phyloP scores from a whole-genome alignment of 176 grass and related monocot genomes.

The Carex parvula region DNA sequence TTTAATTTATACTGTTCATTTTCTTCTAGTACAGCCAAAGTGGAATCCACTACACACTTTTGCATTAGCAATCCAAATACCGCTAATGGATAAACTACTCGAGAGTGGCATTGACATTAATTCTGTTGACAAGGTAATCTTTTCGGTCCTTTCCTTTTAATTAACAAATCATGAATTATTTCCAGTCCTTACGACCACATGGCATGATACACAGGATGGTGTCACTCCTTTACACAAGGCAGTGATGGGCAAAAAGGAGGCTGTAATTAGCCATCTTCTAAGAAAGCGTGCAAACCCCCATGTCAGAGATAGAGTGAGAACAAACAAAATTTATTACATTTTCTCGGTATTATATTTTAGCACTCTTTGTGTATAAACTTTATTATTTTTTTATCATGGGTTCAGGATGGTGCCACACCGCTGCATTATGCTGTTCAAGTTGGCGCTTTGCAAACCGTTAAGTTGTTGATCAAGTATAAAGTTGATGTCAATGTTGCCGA shows the following conservation, averaged over 20 bases:
- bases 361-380: conserved; percentile 7
- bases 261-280: conserved; percentile 84
- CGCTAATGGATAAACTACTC: conserved; percentile 75
- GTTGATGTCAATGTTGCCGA: conserved; percentile 86
- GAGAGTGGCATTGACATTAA: conserved; percentile 61
- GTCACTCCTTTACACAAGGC: conserved; percentile 77
- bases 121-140: conserved; percentile 52
- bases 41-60: conserved; percentile 79
- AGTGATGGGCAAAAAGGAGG: conserved; percentile 90
- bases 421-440: conserved; percentile 92
- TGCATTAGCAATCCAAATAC: conserved; percentile 64
- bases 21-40: conserved; percentile 60
- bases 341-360: not conserved
- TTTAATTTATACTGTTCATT: not conserved
- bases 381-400: not conserved
- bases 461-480: conserved; percentile 78
- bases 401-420: conserved; percentile 70
- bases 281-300: conserved; percentile 86
- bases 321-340: not conserved
- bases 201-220: conserved; percentile 61
- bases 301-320: conserved; percentile 63
- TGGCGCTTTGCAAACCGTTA: conserved; percentile 78
- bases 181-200: conserved; percentile 4
- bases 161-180: not conserved
- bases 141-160: not conserved